phyloP scores from a whole-genome alignment of 257 asterid species.

The Solanum sparsipilum region DNA sequence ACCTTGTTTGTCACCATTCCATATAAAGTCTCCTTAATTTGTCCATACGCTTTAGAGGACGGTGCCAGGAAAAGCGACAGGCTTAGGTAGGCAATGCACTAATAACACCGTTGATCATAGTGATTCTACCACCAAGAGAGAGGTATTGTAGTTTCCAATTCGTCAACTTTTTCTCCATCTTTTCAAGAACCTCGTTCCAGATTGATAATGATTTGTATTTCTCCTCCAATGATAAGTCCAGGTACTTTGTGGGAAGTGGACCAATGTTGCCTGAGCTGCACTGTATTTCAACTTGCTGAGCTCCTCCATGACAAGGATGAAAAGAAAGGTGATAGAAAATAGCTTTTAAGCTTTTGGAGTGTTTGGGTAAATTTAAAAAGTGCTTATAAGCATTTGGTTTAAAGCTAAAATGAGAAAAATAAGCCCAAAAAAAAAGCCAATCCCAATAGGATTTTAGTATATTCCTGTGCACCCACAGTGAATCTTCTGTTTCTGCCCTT shows the following conservation, averaged over 20 bases:
- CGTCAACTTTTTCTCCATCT: not conserved
- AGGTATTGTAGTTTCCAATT: not conserved
- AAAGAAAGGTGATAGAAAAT: not conserved
- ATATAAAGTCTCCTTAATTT: not conserved
- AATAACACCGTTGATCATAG: not conserved
- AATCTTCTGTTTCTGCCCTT: not conserved
- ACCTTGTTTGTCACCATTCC: not conserved
- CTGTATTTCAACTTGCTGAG: not conserved
- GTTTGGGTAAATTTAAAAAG: not conserved
- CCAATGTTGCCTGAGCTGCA: not conserved
- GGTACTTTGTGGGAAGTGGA: not conserved
- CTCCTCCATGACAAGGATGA: not conserved
- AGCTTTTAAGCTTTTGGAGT: not conserved
- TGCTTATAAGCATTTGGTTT: not conserved
- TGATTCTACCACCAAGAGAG: not conserved
- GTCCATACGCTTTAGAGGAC: not conserved
- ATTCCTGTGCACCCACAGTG: not conserved
- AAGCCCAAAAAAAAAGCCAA: not conserved
- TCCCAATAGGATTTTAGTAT: not conserved
- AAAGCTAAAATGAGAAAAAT: not conserved
- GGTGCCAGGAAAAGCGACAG: not conserved
- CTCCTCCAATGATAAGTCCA: not conserved
- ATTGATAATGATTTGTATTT: not conserved
- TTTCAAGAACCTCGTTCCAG: not conserved
- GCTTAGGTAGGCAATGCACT: not conserved